Base-by-base conservation (phyloP, 2,329 filamentous ascomycete species). In the Bipolaris bicolor region DNA sequence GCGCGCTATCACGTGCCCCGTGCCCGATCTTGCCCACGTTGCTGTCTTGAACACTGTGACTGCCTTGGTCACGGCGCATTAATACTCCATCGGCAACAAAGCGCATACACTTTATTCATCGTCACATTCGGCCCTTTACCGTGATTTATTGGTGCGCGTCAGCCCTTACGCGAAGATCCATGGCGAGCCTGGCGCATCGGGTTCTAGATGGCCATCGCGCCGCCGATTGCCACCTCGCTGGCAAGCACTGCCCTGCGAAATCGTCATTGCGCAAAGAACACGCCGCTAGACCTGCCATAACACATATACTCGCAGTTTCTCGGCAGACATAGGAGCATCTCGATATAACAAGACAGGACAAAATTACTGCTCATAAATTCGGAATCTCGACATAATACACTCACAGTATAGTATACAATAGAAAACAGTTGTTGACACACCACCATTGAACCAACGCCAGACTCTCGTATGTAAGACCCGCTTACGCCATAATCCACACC, bases 1-100 rank as follows among this genome's bases (percentile, higher is more conserved):
- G 50, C 55, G 48, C 55, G 44, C 37, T 37, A 40, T 57, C 55
- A 57, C 55, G 55, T 57, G 55, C 16, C 18, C n/a, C 44, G 55
- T 33, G 24, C 39, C 29, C 39, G 18, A n/a, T 22, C 16, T 31
- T 26, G 18, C 26, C 37, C 5, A 18, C 22, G 11, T 43, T 43
- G 49, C 18, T n/a, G 24, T 15, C 47, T 31, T 26, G 43, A 29
- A 26, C 43, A n/a, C 31, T 29, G 13, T 16, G 15, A 16, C 43
- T 10, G n/a, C 37, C 26, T 45, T 46, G 11, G 47, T 10, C 20
- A 11, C 18, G 34, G 40, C 55, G 29, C 36, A 44, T 31, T 33
- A 15, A 11, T 36, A 39, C 20, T 15, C 11, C 16, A 16, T 36
- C 10, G 31, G 26, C 53, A 26, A 46, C 33, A 37, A n/a, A n/a